These are phyloP conservation scores for Cladophialophora bantiana DNA, from an alignment of 2,329 filamentous ascomycete species.

Conservation along the genomic window DNA sequence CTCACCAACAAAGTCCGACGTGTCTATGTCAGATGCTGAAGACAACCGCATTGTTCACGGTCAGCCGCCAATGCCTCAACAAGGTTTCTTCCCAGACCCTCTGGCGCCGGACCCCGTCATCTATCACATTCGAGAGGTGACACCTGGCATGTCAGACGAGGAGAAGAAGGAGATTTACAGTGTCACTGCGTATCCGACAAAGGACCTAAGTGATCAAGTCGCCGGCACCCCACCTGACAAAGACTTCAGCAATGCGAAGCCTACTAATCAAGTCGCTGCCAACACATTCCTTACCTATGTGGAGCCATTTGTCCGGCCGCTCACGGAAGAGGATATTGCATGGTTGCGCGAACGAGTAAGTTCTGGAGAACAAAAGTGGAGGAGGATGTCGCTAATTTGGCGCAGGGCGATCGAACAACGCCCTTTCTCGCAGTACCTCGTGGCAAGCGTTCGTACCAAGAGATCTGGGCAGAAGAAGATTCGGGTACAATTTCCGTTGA, in stretches of 20 bases:
- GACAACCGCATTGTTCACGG: constrained; percentile 59
- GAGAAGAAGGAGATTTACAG: constrained; percentile 87
- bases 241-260: constrained; percentile 94
- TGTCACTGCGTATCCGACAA: constrained; percentile 80
- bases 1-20: constrained; percentile 67
- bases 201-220: constrained; percentile 82
- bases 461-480: constrained; percentile 95
- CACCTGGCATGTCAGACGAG: constrained; percentile 79
- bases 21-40: constrained; percentile 65
- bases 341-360: constrained; percentile 81
- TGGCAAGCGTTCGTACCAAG: constrained; percentile 83
- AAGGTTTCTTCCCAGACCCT: constrained; percentile 91
- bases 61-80: constrained; percentile 70
- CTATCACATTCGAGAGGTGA: constrained; percentile 84
- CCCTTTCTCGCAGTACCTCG: constrained; percentile 88
- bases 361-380: constrained; percentile 11
- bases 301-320: constrained; percentile 87
- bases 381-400: constrained; percentile 10
- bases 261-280: constrained; percentile 91
- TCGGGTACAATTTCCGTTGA: constrained; percentile 74
- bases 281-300: constrained; percentile 91
- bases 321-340: constrained; percentile 91
- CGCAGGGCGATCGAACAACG: constrained; percentile 74
- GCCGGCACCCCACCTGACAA: constrained; percentile 89
- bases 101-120: constrained; percentile 89